Percentiles rank a stretch among this genome's conserved stretches.
Evolutionary conservation across 352 stramenopile genomes (phyloP).

Genomic region (Globisporangium iwayamae): DNA sequence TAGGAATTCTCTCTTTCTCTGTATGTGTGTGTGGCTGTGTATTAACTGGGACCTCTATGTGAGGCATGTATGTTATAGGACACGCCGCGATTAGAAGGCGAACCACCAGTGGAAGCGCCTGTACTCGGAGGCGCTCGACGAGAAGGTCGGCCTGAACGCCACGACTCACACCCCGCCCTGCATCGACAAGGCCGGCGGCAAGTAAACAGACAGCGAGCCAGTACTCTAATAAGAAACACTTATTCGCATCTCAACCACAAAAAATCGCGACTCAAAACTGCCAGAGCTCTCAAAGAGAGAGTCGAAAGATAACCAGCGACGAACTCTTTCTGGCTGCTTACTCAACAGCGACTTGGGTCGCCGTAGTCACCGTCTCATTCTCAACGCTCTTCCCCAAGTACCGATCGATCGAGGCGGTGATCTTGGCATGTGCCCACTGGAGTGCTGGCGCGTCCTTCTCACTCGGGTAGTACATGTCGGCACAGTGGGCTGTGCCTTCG

Average conservation of each 20-base stretch:
- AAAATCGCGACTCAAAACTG: too few relatives aligned
- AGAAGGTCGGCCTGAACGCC: slow-evolving; percentile 92
- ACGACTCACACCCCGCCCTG: slow-evolving; percentile 90
- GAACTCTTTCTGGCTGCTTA: background rate
- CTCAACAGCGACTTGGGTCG: slow-evolving; percentile 1
- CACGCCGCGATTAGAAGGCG: slow-evolving; percentile 90
- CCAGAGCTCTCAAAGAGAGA: too few relatives aligned
- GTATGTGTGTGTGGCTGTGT: background rate
- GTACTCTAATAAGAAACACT: too few relatives aligned
- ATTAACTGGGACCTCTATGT: background rate
- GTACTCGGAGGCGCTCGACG: slow-evolving; percentile 90
- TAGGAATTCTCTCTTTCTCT: background rate
- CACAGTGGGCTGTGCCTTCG: slow-evolving; percentile 77
- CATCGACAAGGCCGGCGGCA: slow-evolving; percentile 91
- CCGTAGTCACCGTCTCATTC: background rate
- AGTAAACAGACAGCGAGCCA: too few relatives aligned
- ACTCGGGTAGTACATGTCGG: slow-evolving; percentile 79
- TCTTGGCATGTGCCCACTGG: slow-evolving; percentile 68
- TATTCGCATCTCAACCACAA: too few relatives aligned
- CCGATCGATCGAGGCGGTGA: slow-evolving; percentile 38
- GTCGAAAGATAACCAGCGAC: too few relatives aligned
- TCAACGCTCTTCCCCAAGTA: slow-evolving; percentile 27
- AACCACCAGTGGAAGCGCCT: slow-evolving; percentile 90
- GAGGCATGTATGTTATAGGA: slow-evolving; percentile 28
- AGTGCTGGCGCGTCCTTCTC: slow-evolving; percentile 44